Percentiles rank a stretch among this genome's conserved stretches.
These are phyloP conservation scores for Aspergillus udagawae DNA, from an alignment of 2,329 filamentous ascomycete species.

Conservation along the genomic window DNA sequence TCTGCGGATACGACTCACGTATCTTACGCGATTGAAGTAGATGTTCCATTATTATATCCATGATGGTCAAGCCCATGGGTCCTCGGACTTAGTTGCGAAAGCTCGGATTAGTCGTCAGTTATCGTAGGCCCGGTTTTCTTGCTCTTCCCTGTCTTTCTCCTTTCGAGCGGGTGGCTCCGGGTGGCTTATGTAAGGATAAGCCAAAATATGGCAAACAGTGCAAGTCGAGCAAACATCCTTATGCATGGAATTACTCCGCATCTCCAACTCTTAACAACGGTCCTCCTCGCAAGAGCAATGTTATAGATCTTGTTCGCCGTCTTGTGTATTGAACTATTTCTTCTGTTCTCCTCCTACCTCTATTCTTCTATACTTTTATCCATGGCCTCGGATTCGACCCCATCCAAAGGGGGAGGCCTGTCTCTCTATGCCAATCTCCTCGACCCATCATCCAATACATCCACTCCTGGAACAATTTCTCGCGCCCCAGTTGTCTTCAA, in stretches of 20 bases:
- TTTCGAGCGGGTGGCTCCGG: background rate
- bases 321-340: background rate
- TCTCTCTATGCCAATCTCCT: constrained; percentile 85
- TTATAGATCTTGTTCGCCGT: background rate
- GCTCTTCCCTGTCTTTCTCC: background rate
- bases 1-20: background rate
- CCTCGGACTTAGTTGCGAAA: background rate
- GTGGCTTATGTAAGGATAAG: background rate
- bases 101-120: background rate
- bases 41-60: background rate
- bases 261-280: background rate
- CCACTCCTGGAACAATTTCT: constrained; percentile 62
- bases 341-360: background rate
- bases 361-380: background rate
- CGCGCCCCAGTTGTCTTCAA: constrained; percentile 71
- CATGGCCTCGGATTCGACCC: constrained; percentile 30
- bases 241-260: background rate
- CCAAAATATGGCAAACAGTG: constrained; percentile 11
- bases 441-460: constrained; percentile 46
- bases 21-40: background rate
- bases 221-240: constrained; percentile 15
- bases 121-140: background rate
- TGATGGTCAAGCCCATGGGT: background rate
- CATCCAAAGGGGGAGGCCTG: constrained; percentile 44
- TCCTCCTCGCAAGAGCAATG: background rate